Evolutionary conservation across 2,329 filamentous ascomycete genomes (phyloP).

Genomic region (Exophiala sideris): DNA sequence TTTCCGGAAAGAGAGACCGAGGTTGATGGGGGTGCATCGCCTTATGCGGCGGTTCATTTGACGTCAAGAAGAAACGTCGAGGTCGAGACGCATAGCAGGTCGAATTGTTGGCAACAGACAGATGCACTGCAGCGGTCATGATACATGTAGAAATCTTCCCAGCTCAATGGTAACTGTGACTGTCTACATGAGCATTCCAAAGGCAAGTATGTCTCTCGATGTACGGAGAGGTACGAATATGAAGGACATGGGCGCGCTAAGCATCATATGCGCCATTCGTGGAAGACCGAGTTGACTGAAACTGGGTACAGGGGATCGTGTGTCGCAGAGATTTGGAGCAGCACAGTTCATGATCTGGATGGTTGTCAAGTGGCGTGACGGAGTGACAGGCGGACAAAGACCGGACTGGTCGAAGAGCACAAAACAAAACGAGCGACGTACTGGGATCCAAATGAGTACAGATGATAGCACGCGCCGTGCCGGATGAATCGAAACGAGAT

Average conservation of each 20-base stretch:
- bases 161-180: not conserved
- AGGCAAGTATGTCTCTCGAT: not conserved
- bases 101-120: conserved; percentile 1
- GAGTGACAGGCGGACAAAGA: not conserved
- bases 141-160: not conserved
- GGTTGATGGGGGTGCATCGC: conserved; percentile 10
- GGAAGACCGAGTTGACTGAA: conserved; percentile 10
- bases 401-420: not conserved
- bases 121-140: conserved; percentile 13
- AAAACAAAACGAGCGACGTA: not conserved
- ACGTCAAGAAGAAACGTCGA: conserved; percentile 4
- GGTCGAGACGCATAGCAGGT: not conserved
- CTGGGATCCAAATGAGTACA: not conserved
- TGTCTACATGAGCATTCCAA: not conserved
- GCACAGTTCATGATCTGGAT: too few species aligned
- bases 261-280: conserved; percentile 5
- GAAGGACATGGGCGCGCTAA: not conserved
- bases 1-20: not conserved
- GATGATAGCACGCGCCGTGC: not conserved
- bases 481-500: conserved; percentile 5
- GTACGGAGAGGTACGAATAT: too few species aligned
- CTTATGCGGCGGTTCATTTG: conserved; percentile 7
- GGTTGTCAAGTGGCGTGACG: conserved; percentile 3
- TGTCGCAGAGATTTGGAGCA: conserved; percentile 1
- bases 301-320: conserved; percentile 6